These are phyloP conservation scores for Linum tenue DNA, from an alignment of 345 rosid genomes.

Conservation along the genomic window DNA sequence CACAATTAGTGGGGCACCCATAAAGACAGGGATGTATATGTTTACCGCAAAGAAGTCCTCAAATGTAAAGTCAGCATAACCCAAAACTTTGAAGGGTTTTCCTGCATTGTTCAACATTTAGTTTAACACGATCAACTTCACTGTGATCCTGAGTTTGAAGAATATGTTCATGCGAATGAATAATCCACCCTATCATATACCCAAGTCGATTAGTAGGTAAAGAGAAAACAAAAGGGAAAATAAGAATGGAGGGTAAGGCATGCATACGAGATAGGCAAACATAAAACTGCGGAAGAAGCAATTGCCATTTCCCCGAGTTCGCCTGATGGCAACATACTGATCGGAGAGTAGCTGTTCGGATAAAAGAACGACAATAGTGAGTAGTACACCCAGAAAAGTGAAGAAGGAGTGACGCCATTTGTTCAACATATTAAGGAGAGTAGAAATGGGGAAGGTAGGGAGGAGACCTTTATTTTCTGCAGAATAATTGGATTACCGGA, in stretches of 20 bases:
- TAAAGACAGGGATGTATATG: not conserved
- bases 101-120: constrained; percentile 79
- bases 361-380: too few relatives aligned
- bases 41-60: constrained; percentile 95
- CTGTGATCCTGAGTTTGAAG: constrained; percentile 68
- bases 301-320: constrained; percentile 97
- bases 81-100: constrained; percentile 85
- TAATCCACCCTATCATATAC: constrained; percentile 10
- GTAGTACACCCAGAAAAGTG: not conserved
- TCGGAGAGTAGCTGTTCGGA: constrained; percentile 62
- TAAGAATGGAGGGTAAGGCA: not conserved
- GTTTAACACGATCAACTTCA: constrained; percentile 78
- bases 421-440: constrained; percentile 4
- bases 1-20: too few relatives aligned
- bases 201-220: not conserved
- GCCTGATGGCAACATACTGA: constrained; percentile 64
- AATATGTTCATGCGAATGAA: constrained; percentile 56
- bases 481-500: constrained; percentile 81
- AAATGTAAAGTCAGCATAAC: constrained; percentile 83
- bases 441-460: not conserved
- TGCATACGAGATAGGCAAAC: constrained; percentile 89
- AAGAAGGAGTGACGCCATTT: not conserved
- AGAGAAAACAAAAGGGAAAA: not conserved
- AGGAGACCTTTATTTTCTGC: constrained; percentile 79
- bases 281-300: constrained; percentile 95